Base-by-base conservation (phyloP, 495 filamentous ascomycete genomes). In the Trichocladium antarcticum region DNA sequence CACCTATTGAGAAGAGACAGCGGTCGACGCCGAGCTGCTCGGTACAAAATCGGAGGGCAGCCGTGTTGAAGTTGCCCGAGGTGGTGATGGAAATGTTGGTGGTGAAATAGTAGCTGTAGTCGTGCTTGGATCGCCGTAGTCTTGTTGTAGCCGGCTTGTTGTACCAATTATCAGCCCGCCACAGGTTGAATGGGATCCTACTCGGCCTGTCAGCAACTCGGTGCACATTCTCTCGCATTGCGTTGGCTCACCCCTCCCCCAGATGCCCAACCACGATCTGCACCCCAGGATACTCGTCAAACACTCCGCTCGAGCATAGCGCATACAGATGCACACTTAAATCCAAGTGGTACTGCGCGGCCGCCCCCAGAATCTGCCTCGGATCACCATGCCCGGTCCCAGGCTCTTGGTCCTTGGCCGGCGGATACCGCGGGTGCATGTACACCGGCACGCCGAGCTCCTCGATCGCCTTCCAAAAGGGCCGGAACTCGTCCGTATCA, bases 391-490 rank as follows among this genome's bases (percentile, higher is more conserved):
- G 63, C 45, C 34, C 54, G 0, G 49, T 58, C 6, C 56, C 56
- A 2, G 22, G 27, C 15, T 29, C 24, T 15, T 66, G 43, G 12
- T 69, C 63, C 31, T 52, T 48, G 1, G 47, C 50, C 0, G 69
- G 74, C 5, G 63, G 61, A 45, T 66, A 67, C 14, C 64, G 54
- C 0, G 80, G 80, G 57, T 84, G 79, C 7, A 84, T 63, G 55
- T 84, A 84, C 5, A 84, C 65, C 0, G 78, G 79, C 3, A 80
- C 80, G 36, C 75, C 72, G n/a, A 84, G 70, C 49, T 80, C 74
- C 2, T 69, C 68, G 27, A 72, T 67, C 0, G 69, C 68, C 24
- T 65, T 46, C 79, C 78, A 82, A 65, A 82, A 84, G 8, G 69
- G 57, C 43, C 78, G 69, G 62, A 74, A 82, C 29, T 68, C 66